Conservation (phyloP, 83 land plant genomes). For the Thuja plicata region DNA sequence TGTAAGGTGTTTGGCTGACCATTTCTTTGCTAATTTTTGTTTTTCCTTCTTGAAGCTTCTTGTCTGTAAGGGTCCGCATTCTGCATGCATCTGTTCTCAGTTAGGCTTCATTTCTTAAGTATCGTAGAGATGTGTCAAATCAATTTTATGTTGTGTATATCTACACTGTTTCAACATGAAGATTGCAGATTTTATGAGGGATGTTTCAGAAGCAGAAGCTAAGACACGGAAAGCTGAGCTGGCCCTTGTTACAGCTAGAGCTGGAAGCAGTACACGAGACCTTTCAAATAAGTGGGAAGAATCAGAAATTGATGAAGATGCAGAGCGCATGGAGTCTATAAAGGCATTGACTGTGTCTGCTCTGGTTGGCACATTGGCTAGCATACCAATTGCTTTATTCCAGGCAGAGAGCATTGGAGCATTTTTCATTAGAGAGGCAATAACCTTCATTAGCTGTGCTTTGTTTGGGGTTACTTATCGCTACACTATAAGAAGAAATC, state of each 20-base stretch:
- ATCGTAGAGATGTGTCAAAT: not conserved
- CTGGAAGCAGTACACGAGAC: conserved; percentile 17
- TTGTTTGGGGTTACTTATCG: conserved; percentile 88
- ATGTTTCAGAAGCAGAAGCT: conserved; percentile 61
- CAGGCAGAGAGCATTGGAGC: conserved; percentile 30
- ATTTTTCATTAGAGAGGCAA: conserved; percentile 39
- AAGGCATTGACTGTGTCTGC: conserved; percentile 72
- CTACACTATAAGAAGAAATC: conserved; percentile 77
- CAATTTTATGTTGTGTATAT: not conserved
- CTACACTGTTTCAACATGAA: conserved; percentile 21
- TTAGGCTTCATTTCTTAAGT: not conserved
- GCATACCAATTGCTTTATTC: conserved; percentile 39
- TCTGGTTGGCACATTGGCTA: conserved; percentile 62
- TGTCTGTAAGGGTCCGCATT: not conserved
- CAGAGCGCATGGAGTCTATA: conserved; percentile 74
- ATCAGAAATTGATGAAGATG: conserved; percentile 39
- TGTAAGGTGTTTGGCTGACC: not conserved
- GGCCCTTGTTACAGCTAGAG: conserved; percentile 36
- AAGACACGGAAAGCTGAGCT: conserved; percentile 72
- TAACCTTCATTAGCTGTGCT: conserved; percentile 63
- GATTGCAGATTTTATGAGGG: conserved; percentile 74
- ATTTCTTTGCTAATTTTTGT: not conserved
- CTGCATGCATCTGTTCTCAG: not conserved
- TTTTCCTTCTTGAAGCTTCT: not conserved
- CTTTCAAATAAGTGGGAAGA: conserved; percentile 19